Evolutionary conservation across 345 rosid genomes (phyloP).

Genomic region (Schrenkiella parvula): DNA sequence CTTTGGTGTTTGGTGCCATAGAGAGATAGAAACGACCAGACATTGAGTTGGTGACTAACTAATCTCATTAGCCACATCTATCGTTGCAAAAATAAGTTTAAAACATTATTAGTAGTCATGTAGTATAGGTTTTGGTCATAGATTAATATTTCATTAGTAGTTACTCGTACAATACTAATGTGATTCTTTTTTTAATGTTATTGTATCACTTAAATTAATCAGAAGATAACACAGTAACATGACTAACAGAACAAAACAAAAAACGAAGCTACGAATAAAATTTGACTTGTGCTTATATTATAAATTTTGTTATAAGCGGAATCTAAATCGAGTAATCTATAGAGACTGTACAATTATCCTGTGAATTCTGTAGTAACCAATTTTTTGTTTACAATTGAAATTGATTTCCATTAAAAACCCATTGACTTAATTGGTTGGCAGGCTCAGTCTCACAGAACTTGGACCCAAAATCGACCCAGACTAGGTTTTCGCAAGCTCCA

Average conservation of each 20-base stretch:
- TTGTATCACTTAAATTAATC: neutral
- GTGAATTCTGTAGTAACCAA: too few species aligned
- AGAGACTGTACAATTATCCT: too few species aligned
- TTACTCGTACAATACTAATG: too few species aligned
- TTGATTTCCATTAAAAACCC: neutral
- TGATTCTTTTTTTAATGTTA: too few species aligned
- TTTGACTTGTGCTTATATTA: neutral
- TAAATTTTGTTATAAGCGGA: neutral
- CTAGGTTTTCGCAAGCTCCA: neutral
- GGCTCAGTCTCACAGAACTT: neutral
- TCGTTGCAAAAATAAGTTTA: neutral
- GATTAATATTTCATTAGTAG: neutral
- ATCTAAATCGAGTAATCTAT: neutral
- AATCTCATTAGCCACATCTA: neutral
- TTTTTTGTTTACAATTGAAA: too few species aligned
- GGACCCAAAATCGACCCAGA: constrained; percentile 4
- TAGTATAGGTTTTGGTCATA: neutral
- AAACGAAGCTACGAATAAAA: too few species aligned
- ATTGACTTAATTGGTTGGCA: neutral
- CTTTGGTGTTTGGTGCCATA: neutral
- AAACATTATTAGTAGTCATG: neutral
- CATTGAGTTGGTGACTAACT: too few species aligned
- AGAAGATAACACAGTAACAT: neutral
- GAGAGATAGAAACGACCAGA: too few species aligned
- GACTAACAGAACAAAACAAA: neutral